phyloP scores from a whole-genome alignment of 1,139 yeast species.

The Blastobotrys persicus region DNA sequence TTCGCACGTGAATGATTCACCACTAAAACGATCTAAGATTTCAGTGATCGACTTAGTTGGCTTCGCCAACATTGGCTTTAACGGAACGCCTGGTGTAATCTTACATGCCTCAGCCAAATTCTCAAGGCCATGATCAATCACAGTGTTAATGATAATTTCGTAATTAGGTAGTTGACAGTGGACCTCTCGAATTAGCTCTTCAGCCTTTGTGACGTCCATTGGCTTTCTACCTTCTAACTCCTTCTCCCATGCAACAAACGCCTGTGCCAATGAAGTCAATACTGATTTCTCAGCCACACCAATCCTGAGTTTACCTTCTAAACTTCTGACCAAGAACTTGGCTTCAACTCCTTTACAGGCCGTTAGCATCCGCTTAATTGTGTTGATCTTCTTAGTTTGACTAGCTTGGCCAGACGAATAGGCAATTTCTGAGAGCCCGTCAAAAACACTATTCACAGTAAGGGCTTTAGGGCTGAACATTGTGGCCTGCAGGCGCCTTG shows the following conservation, averaged over 20 bases:
- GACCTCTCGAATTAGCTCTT: conserved; percentile 77
- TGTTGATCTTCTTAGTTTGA: conserved; percentile 69
- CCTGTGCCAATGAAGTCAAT: conserved; percentile 77
- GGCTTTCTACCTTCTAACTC: conserved; percentile 27
- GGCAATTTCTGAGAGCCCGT: conserved; percentile 74
- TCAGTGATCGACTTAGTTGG: conserved; percentile 93
- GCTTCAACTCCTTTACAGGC: conserved; percentile 90
- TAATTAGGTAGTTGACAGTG: conserved; percentile 92
- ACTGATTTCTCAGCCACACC: conserved; percentile 95
- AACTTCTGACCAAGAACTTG: conserved; percentile 79
- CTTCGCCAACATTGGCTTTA: conserved; percentile 97
- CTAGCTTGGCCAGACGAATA: conserved; percentile 78
- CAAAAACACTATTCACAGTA: conserved; percentile 70
- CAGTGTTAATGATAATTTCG: conserved; percentile 65
- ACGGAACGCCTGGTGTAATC: conserved; percentile 87
- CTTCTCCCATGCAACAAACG: conserved; percentile 62
- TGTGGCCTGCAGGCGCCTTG: conserved; percentile 81
- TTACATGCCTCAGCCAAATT: conserved; percentile 66
- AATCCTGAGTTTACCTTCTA: conserved; percentile 90
- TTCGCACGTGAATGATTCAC: conserved; percentile 86
- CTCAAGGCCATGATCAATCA: conserved; percentile 65
- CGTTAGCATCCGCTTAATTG: conserved; percentile 79
- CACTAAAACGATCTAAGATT: conserved; percentile 82
- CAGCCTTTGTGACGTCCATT: conserved; percentile 48
- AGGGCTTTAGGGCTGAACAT: conserved; percentile 90